Evolutionary conservation across 164 flowering plant genomes (phyloP), one percentile per base, ranked within the genome.

Genomic region (Vitis riparia): DNA sequence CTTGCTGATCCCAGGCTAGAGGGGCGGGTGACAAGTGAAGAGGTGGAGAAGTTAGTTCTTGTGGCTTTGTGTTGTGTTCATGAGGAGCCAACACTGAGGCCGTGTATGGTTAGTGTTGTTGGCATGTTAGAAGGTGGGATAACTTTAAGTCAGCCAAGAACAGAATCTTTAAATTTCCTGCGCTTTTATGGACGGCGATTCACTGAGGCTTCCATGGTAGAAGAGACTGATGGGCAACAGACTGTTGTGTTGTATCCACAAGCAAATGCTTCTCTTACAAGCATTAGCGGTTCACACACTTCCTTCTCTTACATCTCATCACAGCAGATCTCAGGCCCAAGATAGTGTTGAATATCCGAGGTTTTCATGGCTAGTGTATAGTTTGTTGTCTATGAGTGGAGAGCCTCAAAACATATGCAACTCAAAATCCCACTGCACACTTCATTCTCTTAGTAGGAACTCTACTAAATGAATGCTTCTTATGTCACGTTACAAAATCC

Each of bases 51-150:
- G 79, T 71, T 94, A 64, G 92, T 91, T n/a, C 75, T 85, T 7
- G 78, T 89, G 48, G 98, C 97, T 13, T 77, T 94, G 73, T 91
- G 97, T 63, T 92, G 98, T 75, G 90, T 86, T 50, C 97, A 94
- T 30, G 95, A 94, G 79, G 97, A 94, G 11, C 98, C 98, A 58
- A 44, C 56, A 19, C 52, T 87, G 17, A 80, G 98, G 73, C 98
- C 97, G 5, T 87, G 55, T 68, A 94, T 94, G 97, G 82, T 63
- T 14, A 80, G 56, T 67, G 91, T 91, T 69, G 93, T 89, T 50
- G 85, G 88, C n/a, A 92, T 94, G 98, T 60, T 94, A 68, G 97
- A 94, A 82, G 97, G 90, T 14, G 77, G 79, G 50, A 76, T 80
- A 19, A 77, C 88, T 23, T 53, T 84, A 59, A 63, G 78, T 27